Base-by-base conservation (phyloP, 1,284 basidiomycete genomes). In the Cystobasidium slooffiae region DNA sequence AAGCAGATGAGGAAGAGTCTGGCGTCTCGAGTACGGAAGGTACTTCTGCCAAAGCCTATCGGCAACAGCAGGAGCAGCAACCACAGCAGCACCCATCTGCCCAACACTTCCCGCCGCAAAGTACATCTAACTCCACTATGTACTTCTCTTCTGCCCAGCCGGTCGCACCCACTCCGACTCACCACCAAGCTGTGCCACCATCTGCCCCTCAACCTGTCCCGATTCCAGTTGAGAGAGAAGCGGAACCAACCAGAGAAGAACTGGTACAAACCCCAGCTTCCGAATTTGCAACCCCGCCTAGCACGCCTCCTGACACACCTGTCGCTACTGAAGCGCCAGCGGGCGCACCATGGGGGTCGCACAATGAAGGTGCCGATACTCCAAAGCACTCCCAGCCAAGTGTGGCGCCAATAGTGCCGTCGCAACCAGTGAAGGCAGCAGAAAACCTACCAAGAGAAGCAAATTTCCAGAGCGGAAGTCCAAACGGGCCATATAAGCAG, bases 1-100 rank as follows among this genome's bases (percentile, higher is more conserved):
- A 74, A 65, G 72, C 46, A 22, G 72, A 74, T 24, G 72, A 74
- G 52, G 72, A 74, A n/a, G 72, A 72, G 20, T 47, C 51, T 2
- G 56, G 56, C 4, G 16, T 58, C n/a, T 46, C 58, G 12, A 61
- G 69, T 8, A 49, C 18, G 51, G 68, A 69, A 8, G 68, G 61
- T 20, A 44, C 44, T 14, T 22, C 44, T 22, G 31, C 31, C 31
- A 31, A 31, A 31, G 31, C 31, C 31, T 31, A 31, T 31, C 31
- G 31, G 31, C 31, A 31, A 31, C 31, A 31, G 31, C 68, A 24
- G 18, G 8, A 16, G 18, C 14, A 18, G 22, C 46, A 41, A 46
- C 6, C 39, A 7, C n/a, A 9, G 1, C n/a, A 31, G 41, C 44
- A 31, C 22, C 31, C 43, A 37, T 7, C 37, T 16, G 20, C 24